These are phyloP conservation scores for Brassica balearica DNA, from an alignment of 441 rosid species.

Conservation along the genomic window DNA sequence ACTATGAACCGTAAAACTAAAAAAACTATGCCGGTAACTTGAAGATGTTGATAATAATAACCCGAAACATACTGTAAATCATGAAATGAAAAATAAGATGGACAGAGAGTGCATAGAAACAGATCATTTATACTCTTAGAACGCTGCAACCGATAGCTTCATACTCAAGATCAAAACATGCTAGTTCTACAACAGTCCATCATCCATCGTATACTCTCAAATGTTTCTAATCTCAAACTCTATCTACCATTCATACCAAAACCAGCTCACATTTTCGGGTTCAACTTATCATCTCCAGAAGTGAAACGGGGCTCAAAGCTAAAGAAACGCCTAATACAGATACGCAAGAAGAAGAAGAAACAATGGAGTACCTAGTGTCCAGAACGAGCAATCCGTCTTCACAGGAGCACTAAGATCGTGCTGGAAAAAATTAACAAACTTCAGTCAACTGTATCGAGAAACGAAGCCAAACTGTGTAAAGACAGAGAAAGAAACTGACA, in stretches of 20 bases:
- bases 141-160: background rate
- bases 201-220: constrained; percentile 4
- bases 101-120: background rate
- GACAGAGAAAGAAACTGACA: constrained; percentile 45
- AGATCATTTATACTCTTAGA: background rate
- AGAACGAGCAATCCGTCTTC: constrained; percentile 90
- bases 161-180: constrained; percentile 18
- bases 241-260: background rate
- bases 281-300: too few species aligned
- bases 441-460: background rate
- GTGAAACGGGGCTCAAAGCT: background rate
- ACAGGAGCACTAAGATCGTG: constrained; percentile 76
- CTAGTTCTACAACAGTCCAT: constrained; percentile 6
- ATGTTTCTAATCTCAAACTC: background rate
- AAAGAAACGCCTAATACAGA: background rate
- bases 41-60: constrained; percentile 13
- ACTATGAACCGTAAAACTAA: too few species aligned
- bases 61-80: background rate
- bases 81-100: constrained; percentile 13
- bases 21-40: too few species aligned
- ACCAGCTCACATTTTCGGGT: background rate
- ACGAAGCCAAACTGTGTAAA: background rate
- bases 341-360: background rate
- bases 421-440: constrained; percentile 46
- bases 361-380: constrained; percentile 64